These are phyloP conservation scores for Podosphaera leucotricha DNA, from an alignment of 2,329 filamentous ascomycete genomes.

Conservation along the genomic window DNA sequence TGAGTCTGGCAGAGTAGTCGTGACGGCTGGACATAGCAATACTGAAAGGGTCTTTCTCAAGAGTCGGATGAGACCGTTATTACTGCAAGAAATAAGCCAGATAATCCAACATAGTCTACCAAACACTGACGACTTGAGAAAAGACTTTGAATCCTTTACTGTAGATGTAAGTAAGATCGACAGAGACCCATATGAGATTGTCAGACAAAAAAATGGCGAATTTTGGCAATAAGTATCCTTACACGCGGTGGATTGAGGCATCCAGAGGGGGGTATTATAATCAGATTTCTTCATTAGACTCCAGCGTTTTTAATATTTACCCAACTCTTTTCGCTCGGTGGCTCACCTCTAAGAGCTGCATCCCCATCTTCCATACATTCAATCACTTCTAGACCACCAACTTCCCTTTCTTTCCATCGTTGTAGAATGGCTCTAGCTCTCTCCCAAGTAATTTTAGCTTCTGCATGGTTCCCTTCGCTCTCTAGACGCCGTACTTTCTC, in stretches of 20 bases:
- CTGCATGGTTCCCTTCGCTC: slow-evolving; percentile 32
- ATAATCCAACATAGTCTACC: slow-evolving; percentile 19
- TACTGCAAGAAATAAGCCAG: slow-evolving; percentile 9
- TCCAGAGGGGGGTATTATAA: neutral
- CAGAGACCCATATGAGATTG: slow-evolving; percentile 68
- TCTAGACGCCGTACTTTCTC: slow-evolving; percentile 31
- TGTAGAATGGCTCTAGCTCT: slow-evolving; percentile 8
- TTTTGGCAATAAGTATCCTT: neutral
- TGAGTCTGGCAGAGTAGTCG: slow-evolving; percentile 59
- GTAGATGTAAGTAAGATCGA: slow-evolving; percentile 61
- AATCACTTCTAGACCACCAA: slow-evolving; percentile 14
- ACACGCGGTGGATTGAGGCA: too few species aligned
- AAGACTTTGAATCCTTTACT: slow-evolving; percentile 11
- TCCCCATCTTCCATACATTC: slow-evolving; percentile 17
- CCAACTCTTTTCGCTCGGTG: slow-evolving; percentile 25
- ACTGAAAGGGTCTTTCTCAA: slow-evolving; percentile 66
- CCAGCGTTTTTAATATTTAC: slow-evolving; percentile 29
- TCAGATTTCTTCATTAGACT: neutral
- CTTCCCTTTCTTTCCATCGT: slow-evolving; percentile 14
- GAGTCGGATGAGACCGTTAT: slow-evolving; percentile 32
- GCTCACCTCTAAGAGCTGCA: slow-evolving; percentile 13
- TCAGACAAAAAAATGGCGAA: slow-evolving; percentile 14
- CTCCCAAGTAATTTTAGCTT: slow-evolving; percentile 28
- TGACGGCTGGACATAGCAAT: slow-evolving; percentile 81
- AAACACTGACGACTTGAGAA: slow-evolving; percentile 8